Evolutionary conservation across 2,329 filamentous ascomycete genomes (phyloP), one percentile per base, ranked within the genome.

Genomic region (Penicillium nordicum): DNA sequence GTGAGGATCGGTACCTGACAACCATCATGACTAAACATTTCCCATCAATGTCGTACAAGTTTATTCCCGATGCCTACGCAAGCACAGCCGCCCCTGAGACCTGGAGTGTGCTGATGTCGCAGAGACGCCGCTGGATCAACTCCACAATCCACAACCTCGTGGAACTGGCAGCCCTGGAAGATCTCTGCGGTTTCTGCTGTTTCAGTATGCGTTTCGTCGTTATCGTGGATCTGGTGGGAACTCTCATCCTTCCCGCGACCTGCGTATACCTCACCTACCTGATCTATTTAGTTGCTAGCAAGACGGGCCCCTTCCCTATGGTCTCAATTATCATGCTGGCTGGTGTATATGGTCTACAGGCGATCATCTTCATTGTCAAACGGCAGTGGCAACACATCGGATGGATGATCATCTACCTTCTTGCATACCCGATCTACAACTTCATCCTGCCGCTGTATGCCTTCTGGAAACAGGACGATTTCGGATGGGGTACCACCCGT

Each of bases 401-500:
- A 65, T 99, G 94, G 94, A 97, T 99, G 92, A 88, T 99, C 63
- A 97, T 99, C 71, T 99, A 99, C 77, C 83, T 99, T 60, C 66
- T 95, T n/a, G 94, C 94, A 3, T 97, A 89, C 79, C 94, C 94
- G 0, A 89, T 99, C 66, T 97, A 93, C 79, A 94, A 88, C 4
- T 90, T 99, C 67, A 72, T 95, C 61, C 83, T 99, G 12, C 94
- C 94, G 0, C 79, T 99, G 61, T 99, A 97, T 79, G 96, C 93
- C 0, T 99, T 99, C 87, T 99, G 94, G 94, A 96, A 97, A 77
- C 92, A 97, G 75, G 94, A 99, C 76, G 93, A 99, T 78, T 99
- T 99, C 82, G 88, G 88, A 2, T 99, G 94, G 94, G 94, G 94
- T 82, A 97, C 94, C 78, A 99, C 94, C 1, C 92, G 94, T 84